These are phyloP conservation scores for Thymus mandschuricus DNA, from an alignment of 257 asterid genomes.

Conservation along the genomic window DNA sequence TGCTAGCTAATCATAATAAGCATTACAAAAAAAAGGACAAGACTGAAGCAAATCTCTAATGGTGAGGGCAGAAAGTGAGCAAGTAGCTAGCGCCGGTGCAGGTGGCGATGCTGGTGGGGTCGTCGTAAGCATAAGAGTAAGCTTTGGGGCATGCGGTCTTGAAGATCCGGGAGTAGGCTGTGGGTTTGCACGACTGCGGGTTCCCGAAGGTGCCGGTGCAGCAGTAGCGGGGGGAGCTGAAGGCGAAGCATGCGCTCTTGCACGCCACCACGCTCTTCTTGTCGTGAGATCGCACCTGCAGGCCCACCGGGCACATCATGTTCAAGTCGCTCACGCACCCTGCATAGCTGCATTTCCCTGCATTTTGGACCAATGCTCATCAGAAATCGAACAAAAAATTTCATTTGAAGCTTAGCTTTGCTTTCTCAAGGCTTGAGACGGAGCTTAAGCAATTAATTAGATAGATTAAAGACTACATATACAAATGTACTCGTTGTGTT, in stretches of 20 bases:
- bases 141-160: constrained; percentile 93
- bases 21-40: neutral
- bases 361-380: neutral
- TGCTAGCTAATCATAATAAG: neutral
- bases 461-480: too few species aligned
- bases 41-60: constrained; percentile 23
- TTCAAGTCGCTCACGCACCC: constrained; percentile 93
- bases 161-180: constrained; percentile 86
- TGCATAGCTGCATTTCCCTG: constrained; percentile 85
- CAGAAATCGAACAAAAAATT: neutral
- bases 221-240: constrained; percentile 85
- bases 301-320: constrained; percentile 92
- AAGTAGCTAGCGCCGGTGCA: constrained; percentile 81
- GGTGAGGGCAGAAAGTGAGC: constrained; percentile 92
- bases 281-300: constrained; percentile 82
- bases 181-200: constrained; percentile 92
- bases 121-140: constrained; percentile 93
- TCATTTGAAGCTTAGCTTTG: too few species aligned
- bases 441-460: too few species aligned
- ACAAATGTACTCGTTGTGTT: too few species aligned
- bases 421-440: too few species aligned
- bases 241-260: constrained; percentile 90
- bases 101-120: constrained; percentile 92
- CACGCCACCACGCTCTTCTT: constrained; percentile 87
- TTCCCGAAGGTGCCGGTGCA: constrained; percentile 87